Base-by-base conservation (phyloP, 202 grass and related monocot genomes). In the Saccharum hybrid region DNA sequence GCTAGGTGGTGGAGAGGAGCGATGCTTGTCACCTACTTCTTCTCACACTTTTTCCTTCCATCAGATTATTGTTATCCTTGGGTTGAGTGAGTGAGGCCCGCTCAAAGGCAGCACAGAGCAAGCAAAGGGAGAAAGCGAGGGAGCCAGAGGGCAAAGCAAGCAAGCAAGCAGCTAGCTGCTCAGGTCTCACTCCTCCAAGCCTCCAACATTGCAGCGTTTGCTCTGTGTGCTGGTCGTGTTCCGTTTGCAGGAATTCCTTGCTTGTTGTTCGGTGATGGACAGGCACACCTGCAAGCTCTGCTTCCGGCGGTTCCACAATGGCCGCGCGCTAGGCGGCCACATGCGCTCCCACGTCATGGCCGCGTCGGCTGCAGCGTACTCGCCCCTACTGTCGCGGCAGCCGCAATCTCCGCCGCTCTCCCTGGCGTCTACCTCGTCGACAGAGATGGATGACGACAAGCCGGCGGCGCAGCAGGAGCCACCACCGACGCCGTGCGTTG, bases 11-110 rank as follows among this genome's bases (percentile, higher is more conserved):
- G 69, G 39, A 69, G 66, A 69, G 81, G 79, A 92, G 76, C 86
- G 80, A 94, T 97, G 90, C 88, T 91, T 97, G 90, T 92, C 84
- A 89, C 84, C 81, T 92, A 92, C n/a, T n/a, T 88, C 86, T 97
- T 81, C 71, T 77, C 63, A 84, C 83, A 65, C 73, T 85, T 81
- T 71, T 63, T 51, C 66, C 74, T 63, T 51, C 66, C 74, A 16
- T 71, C 71, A 66, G 70, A 80, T 38, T 73, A 57, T 48, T 77
- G 42, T 40, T 72, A 61, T 82, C 74, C 51, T 40, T 16, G 45
- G 0, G 13, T 22, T 15, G 45, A 49, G 46, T 18, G 64, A 36
- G 71, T 60, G 60, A 30, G 26, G 61, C 82, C 73, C 39, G 4
- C 48, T 52, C 48, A 78, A 79, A 86, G 74, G 61, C 15, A 77